A percentile compares a stretch with the other conserved stretches of the same genome.
Conservation (phyloP, 768 basidiomycete species). For the Russula emetica region DNA sequence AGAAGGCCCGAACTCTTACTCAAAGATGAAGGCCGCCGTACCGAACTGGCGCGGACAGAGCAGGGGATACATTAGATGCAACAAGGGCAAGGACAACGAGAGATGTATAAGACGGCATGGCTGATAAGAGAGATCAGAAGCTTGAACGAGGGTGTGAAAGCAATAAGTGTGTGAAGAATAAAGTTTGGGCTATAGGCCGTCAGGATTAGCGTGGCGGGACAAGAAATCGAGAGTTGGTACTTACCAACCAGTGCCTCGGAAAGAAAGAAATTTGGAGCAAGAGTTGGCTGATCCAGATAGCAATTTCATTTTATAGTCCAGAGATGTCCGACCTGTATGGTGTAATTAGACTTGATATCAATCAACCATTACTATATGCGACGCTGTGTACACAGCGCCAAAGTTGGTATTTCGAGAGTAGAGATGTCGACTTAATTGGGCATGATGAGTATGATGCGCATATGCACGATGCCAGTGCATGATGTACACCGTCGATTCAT, state of each 20-base stretch:
- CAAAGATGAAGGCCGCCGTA: neutral
- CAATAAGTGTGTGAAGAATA: neutral
- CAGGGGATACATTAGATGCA: slow-evolving; percentile 3
- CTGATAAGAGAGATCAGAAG: neutral
- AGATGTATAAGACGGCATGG: slow-evolving; percentile 2
- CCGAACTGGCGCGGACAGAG: neutral
- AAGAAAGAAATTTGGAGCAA: slow-evolving; percentile 1
- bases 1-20: neutral
- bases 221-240: neutral
- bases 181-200: slow-evolving; percentile 1
- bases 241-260: slow-evolving; percentile 18
- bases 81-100: slow-evolving; percentile 6
- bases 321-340: neutral
- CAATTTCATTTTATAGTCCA: neutral
- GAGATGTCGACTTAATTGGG: neutral
- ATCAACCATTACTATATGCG: neutral
- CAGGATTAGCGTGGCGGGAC: neutral
- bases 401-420: neutral
- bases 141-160: slow-evolving; percentile 3
- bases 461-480: neutral
- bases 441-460: no score
- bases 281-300: neutral
- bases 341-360: neutral
- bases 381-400: neutral
- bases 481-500: neutral